Evolutionary conservation across 192 early-diverging fungal species (phyloP).

Genomic region (Coemansia guatemalensis): DNA sequence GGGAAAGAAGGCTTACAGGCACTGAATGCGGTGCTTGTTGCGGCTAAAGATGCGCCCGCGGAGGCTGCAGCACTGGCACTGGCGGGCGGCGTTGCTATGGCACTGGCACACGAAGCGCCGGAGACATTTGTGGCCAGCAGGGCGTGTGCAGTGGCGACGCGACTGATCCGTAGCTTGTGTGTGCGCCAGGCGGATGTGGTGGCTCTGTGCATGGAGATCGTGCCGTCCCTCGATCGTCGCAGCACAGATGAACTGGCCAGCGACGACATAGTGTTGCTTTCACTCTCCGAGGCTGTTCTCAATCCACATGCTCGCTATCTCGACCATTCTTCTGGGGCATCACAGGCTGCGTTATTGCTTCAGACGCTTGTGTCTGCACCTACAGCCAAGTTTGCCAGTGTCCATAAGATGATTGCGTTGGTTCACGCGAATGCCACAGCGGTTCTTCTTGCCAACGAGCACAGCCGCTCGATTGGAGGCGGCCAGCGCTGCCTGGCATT

Average conservation of each 20-base stretch:
- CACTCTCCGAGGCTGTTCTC: too few species aligned
- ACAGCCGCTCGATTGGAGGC: background rate
- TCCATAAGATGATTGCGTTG: background rate
- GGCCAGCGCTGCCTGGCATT: background rate
- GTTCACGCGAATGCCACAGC: background rate
- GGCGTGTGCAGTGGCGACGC: too few species aligned
- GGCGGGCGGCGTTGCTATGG: slow-evolving; percentile 20
- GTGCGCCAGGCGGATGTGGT: too few species aligned
- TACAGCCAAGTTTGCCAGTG: background rate
- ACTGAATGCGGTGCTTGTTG: slow-evolving; percentile 5
- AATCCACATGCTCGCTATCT: too few species aligned
- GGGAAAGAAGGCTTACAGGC: background rate
- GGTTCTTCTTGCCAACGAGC: slow-evolving; percentile 4
- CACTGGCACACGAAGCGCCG: background rate
- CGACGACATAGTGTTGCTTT: too few species aligned
- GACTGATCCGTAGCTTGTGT: too few species aligned
- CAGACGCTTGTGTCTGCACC: background rate
- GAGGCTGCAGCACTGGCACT: slow-evolving; percentile 21
- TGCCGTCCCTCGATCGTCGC: too few species aligned
- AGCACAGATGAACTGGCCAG: too few species aligned
- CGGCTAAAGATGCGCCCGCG: background rate
- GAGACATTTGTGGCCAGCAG: too few species aligned
- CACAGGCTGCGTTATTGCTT: background rate
- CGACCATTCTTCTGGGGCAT: too few species aligned
- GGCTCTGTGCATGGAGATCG: too few species aligned